Conservation (phyloP, 1,139 yeast genomes). For the Zygosaccharomyces sapae region DNA sequence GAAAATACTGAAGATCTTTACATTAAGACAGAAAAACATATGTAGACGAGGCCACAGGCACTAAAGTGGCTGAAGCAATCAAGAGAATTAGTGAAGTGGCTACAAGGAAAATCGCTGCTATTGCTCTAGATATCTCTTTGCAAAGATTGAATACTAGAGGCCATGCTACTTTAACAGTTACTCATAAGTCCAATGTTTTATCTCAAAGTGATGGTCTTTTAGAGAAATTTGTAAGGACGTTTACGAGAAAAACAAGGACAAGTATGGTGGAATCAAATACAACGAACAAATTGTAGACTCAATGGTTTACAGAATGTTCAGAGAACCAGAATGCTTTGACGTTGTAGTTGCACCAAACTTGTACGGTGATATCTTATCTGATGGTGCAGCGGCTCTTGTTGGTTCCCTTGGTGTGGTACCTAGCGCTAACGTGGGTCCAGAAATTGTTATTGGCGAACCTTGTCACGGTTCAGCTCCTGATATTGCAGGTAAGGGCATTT, state of each 20-base stretch:
- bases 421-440: slow-evolving; percentile 94
- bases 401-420: slow-evolving; percentile 98
- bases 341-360: slow-evolving; percentile 98
- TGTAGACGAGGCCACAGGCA: slow-evolving; percentile 66
- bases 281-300: slow-evolving; percentile 98
- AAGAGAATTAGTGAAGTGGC: slow-evolving; percentile 92
- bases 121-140: slow-evolving; percentile 88
- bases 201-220: slow-evolving; percentile 93
- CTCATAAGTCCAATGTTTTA: slow-evolving; percentile 94
- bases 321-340: slow-evolving; percentile 95
- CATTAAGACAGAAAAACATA: slow-evolving; percentile 83
- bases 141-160: slow-evolving; percentile 83
- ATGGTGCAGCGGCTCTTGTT: slow-evolving; percentile 98
- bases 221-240: slow-evolving; percentile 83
- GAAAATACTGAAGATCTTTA: slow-evolving; percentile 97
- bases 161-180: slow-evolving; percentile 72
- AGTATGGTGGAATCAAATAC: slow-evolving; percentile 56
- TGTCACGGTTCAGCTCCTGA: slow-evolving; percentile 99
- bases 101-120: slow-evolving; percentile 76
- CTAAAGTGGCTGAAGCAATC: slow-evolving; percentile 93
- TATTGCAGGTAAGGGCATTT: slow-evolving; percentile 89
- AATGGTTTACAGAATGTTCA: slow-evolving; percentile 97
- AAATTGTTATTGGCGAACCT: slow-evolving; percentile 97
- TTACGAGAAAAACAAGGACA: slow-evolving; percentile 60
- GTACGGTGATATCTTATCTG: slow-evolving; percentile 94